Percentiles rank a stretch among this genome's conserved stretches.
Conservation (phyloP, 495 filamentous ascomycete species). For the Penicillium roqueforti region DNA sequence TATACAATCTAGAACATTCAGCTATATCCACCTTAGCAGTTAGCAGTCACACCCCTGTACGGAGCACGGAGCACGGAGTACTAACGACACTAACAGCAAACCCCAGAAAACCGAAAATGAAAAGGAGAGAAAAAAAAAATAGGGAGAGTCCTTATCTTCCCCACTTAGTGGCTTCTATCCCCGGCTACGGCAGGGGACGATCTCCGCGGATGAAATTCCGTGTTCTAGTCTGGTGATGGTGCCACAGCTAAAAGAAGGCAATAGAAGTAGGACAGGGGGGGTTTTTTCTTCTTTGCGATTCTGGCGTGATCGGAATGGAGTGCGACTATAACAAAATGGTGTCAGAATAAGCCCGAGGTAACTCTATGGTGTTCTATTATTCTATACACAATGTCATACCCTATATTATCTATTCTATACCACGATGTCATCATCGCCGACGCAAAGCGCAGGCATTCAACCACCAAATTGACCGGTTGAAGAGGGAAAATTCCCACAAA, state of each 20-base stretch:
- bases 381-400: no score
- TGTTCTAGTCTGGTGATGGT: background rate
- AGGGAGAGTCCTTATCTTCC: constrained; percentile 6
- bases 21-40: background rate
- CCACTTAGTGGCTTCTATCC: constrained; percentile 14
- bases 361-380: background rate
- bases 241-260: background rate
- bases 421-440: no score
- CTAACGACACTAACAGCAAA: background rate
- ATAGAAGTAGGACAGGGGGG: background rate
- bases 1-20: constrained; percentile 4
- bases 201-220: constrained; percentile 19
- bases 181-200: constrained; percentile 19
- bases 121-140: background rate
- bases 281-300: no score
- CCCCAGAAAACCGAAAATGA: background rate
- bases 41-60: background rate
- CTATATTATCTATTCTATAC: no score
- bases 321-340: background rate
- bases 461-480: no score
- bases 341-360: background rate
- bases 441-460: background rate
- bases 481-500: no score
- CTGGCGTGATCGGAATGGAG: no score
- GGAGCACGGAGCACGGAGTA: no score